These are phyloP conservation scores for Bondarzewia mesenterica DNA, from an alignment of 1,284 basidiomycete species.

Conservation along the genomic window DNA sequence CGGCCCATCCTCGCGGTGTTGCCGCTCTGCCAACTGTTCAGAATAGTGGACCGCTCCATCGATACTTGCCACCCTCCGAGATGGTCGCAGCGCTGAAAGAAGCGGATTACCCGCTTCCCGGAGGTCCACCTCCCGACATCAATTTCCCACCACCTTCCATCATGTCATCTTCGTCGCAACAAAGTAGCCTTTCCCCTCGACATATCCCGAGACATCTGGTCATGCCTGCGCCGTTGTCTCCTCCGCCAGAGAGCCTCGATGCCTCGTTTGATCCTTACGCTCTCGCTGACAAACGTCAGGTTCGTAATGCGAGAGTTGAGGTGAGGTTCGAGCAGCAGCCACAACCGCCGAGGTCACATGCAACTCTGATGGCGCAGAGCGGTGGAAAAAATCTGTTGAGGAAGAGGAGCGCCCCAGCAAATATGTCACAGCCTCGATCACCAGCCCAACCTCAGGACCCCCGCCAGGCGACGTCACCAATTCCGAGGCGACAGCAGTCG, in stretches of 20 bases:
- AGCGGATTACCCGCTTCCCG: background rate
- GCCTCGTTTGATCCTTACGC: constrained; percentile 1
- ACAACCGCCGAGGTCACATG: background rate
- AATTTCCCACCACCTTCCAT: constrained; percentile 18
- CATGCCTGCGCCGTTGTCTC: constrained; percentile 53
- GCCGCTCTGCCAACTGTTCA: background rate
- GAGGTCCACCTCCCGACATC: constrained; percentile 15
- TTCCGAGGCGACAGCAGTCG: background rate
- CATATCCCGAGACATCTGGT: constrained; percentile 55
- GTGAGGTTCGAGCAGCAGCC: background rate
- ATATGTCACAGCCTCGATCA: background rate
- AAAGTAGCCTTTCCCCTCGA: constrained; percentile 24
- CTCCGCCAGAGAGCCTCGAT: constrained; percentile 13
- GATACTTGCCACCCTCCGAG: constrained; percentile 10
- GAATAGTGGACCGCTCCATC: constrained; percentile 6
- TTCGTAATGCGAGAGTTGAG: background rate
- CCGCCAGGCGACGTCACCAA: constrained; percentile 1
- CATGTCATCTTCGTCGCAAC: constrained; percentile 11
- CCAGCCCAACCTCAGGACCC: background rate
- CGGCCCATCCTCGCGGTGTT: background rate
- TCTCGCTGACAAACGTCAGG: background rate
- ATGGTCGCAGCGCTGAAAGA: constrained; percentile 4
- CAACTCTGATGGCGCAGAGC: background rate
- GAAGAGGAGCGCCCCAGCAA: background rate
- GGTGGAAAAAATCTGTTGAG: background rate